phyloP scores from a whole-genome alignment of 805 yeast species.

The Metschnikowia bowlesiae region DNA sequence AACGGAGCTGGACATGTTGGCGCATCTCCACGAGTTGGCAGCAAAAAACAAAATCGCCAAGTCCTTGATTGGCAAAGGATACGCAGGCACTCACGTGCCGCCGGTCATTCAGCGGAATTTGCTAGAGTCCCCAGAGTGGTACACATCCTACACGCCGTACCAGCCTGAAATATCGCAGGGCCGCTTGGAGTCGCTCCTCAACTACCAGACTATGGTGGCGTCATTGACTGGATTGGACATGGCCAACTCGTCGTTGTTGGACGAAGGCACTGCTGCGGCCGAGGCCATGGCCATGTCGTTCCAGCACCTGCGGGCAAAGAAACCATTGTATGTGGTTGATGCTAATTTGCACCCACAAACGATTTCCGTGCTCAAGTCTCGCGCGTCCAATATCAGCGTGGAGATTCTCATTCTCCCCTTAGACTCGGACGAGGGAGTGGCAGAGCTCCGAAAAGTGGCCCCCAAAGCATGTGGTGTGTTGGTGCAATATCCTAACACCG shows the following conservation, averaged over 20 bases:
- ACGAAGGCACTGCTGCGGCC: constrained; percentile 97
- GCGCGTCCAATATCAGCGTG: constrained; percentile 73
- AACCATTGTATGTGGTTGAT: constrained; percentile 67
- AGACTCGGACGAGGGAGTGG: constrained; percentile 34
- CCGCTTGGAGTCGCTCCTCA: constrained; percentile 81
- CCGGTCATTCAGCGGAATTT: constrained; percentile 90
- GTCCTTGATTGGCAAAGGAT: constrained; percentile 90
- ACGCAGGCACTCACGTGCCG: constrained; percentile 85
- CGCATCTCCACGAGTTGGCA: constrained; percentile 65
- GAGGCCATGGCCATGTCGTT: constrained; percentile 90
- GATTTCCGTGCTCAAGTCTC: constrained; percentile 66
- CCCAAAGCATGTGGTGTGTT: constrained; percentile 68
- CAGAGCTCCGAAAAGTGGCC: constrained; percentile 21
- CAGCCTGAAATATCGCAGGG: constrained; percentile 99
- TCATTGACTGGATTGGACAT: constrained; percentile 93
- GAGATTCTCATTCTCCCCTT: constrained; percentile 58
- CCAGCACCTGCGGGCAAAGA: constrained; percentile 64
- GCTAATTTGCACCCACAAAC: constrained; percentile 80
- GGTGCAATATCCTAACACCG: constrained; percentile 86
- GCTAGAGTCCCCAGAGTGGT: constrained; percentile 95
- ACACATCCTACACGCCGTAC: constrained; percentile 96
- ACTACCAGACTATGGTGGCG: constrained; percentile 87
- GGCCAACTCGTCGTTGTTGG: constrained; percentile 90
- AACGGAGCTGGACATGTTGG: constrained; percentile 77
- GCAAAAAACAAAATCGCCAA: constrained; percentile 66